Evolutionary conservation across 148 eudicot genomes (phyloP).

Genomic region (Chenopodium formosanum): DNA sequence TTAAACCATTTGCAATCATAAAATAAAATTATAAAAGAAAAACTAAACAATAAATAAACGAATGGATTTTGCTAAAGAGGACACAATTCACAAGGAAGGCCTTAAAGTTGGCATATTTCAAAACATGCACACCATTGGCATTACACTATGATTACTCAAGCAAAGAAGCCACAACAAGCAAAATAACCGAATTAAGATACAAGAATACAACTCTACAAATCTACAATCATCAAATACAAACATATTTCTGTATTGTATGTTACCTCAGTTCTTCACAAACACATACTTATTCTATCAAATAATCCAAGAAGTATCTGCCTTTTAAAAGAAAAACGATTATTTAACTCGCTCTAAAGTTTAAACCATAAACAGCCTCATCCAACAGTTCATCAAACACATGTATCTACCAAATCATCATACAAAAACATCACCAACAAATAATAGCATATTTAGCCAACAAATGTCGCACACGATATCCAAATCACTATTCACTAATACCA

Average conservation of each 20-base stretch:
- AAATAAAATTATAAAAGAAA: not conserved
- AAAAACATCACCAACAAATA: not conserved
- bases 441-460: not conserved
- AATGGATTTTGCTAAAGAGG: not conserved
- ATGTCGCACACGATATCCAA: not conserved
- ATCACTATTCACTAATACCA: too few relatives aligned
- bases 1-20: not conserved
- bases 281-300: not conserved
- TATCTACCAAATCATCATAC: not conserved
- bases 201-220: not conserved
- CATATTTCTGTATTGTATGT: not conserved
- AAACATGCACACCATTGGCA: not conserved
- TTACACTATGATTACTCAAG: not conserved
- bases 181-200: not conserved
- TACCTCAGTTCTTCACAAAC: not conserved
- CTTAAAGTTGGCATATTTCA: not conserved
- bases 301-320: not conserved
- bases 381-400: not conserved
- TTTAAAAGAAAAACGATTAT: not conserved
- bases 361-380: not conserved
- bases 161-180: not conserved
- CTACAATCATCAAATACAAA: not conserved
- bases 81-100: not conserved
- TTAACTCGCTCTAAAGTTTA: not conserved
- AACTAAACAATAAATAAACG: too few relatives aligned